Evolutionary conservation across 164 flowering plant genomes (phyloP).

Genomic region (Stephania cephalantha): DNA sequence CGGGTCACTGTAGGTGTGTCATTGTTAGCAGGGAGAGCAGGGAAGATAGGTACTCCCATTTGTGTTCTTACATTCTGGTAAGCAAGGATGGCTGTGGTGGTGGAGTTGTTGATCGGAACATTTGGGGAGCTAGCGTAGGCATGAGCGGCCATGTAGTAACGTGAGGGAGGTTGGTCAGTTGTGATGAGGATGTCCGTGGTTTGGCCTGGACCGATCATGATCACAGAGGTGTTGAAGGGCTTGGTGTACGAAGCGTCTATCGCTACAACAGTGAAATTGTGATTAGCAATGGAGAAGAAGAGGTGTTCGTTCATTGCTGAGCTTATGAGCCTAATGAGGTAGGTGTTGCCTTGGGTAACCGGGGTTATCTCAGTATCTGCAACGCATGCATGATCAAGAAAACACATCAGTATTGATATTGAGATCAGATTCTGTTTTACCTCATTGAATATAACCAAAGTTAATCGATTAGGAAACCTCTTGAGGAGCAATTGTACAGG

Average conservation of each 20-base stretch:
- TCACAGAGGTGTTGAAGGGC: slow-evolving; percentile 59
- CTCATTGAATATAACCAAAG: too few relatives aligned
- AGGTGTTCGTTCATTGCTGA: slow-evolving; percentile 58
- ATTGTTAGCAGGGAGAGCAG: slow-evolving; percentile 58
- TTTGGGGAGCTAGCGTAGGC: slow-evolving; percentile 52
- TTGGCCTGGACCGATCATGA: slow-evolving; percentile 83
- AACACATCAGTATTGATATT: too few relatives aligned
- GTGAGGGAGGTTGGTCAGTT: slow-evolving; percentile 61
- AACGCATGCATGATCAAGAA: not conserved
- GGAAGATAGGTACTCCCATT: slow-evolving; percentile 29
- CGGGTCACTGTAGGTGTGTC: slow-evolving; percentile 60
- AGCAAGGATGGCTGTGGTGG: slow-evolving; percentile 78
- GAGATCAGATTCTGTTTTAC: too few relatives aligned
- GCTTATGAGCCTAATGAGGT: slow-evolving; percentile 58
- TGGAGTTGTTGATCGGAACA: slow-evolving; percentile 73
- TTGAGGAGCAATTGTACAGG: slow-evolving; percentile 67
- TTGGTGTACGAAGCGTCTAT: slow-evolving; percentile 67
- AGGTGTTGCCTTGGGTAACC: slow-evolving; percentile 55
- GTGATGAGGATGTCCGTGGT: slow-evolving; percentile 70
- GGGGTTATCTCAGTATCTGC: slow-evolving; percentile 60
- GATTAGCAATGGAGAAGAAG: slow-evolving; percentile 66
- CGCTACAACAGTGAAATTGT: slow-evolving; percentile 54
- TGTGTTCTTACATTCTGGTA: slow-evolving; percentile 32
- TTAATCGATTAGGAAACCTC: slow-evolving; percentile 34
- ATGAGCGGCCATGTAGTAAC: slow-evolving; percentile 80